phyloP scores from a whole-genome alignment of 257 asterid species.

The Gentiana macrophylla region DNA sequence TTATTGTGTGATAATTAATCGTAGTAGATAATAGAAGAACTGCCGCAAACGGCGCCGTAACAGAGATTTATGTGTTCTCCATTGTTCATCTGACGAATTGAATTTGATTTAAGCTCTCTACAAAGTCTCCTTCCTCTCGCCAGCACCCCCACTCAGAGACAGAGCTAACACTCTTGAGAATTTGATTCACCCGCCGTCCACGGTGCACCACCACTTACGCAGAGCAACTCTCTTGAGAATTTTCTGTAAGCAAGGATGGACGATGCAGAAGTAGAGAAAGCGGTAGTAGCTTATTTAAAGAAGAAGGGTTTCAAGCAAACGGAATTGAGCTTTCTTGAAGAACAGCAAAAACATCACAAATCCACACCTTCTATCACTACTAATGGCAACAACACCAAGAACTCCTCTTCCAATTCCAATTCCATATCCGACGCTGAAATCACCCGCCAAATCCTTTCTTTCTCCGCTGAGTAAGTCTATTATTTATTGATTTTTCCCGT shows the following conservation, averaged over 20 bases:
- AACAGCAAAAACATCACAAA: constrained; percentile 38
- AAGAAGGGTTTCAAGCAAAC: constrained; percentile 85
- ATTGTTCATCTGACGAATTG: too few species aligned
- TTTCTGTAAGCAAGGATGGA: constrained; percentile 40
- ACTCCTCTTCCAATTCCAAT: constrained; percentile 17
- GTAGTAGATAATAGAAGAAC: too few species aligned
- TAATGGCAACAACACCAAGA: constrained; percentile 26
- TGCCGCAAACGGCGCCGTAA: too few species aligned
- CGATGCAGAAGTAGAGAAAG: constrained; percentile 71
- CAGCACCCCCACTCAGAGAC: too few species aligned
- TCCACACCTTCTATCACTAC: neutral
- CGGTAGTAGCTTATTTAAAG: constrained; percentile 66
- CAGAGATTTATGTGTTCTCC: too few species aligned
- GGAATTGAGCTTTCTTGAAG: constrained; percentile 71
- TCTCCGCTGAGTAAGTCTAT: constrained; percentile 42
- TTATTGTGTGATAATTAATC: too few species aligned
- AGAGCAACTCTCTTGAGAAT: neutral
- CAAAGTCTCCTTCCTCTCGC: too few species aligned
- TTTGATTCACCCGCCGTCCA: too few species aligned
- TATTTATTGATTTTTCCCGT: neutral
- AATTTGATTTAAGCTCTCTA: too few species aligned
- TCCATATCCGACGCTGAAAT: constrained; percentile 59
- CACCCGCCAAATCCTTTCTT: constrained; percentile 57
- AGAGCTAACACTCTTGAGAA: too few species aligned
- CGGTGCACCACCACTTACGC: neutral